Conservation (phyloP, 768 basidiomycete genomes). For the Mrakia blollopis region DNA sequence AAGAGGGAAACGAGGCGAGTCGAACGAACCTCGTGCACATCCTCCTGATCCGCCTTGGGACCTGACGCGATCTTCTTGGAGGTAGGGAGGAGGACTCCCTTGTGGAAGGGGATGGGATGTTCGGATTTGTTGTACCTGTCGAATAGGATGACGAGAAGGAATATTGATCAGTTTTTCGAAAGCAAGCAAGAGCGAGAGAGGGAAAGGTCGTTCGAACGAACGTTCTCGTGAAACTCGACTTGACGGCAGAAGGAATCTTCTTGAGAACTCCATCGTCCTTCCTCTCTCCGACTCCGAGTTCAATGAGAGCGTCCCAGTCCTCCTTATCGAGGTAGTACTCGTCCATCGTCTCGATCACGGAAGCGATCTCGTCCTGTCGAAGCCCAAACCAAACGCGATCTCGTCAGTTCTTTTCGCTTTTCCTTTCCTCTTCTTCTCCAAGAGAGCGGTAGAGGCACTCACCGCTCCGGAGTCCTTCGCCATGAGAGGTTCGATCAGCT, state of each 20-base stretch:
- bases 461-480: conserved; percentile 60
- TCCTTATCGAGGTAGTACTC: conserved; percentile 88
- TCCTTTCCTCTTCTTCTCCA: not conserved
- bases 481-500: conserved; percentile 72
- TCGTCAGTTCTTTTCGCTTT: not conserved
- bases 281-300: conserved; percentile 79
- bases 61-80: conserved; percentile 65
- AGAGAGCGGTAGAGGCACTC: conserved; percentile 43
- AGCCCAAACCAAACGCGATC: not conserved
- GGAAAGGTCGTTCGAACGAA: conserved; percentile 46
- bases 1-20: not conserved
- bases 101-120: conserved; percentile 94
- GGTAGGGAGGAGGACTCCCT: conserved; percentile 67
- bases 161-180: not conserved
- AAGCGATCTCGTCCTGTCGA: conserved; percentile 65
- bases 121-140: conserved; percentile 78
- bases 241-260: conserved; percentile 74
- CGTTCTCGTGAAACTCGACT: conserved; percentile 80
- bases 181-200: not conserved
- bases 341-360: conserved; percentile 84
- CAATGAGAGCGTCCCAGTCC: conserved; percentile 94
- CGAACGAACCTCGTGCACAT: conserved; percentile 69
- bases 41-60: conserved; percentile 82
- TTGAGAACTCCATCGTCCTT: conserved; percentile 71
- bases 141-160: not conserved